Evolutionary conservation across 768 basidiomycete genomes (phyloP).

Genomic region (Mycena belliarum): DNA sequence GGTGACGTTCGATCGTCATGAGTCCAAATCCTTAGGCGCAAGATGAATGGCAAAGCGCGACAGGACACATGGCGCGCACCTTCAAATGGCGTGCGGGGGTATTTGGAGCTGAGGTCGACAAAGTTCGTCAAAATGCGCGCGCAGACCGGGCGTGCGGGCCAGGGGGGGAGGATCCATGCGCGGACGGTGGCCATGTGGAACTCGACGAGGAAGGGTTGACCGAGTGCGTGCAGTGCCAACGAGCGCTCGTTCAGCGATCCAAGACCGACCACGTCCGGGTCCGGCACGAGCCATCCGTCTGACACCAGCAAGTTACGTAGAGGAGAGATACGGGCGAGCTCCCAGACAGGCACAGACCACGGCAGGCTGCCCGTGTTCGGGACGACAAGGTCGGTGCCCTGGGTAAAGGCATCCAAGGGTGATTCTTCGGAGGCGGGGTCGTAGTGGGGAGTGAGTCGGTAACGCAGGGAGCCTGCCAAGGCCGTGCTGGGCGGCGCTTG

Average conservation of each 20-base stretch:
- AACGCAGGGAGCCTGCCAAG: constrained; percentile 19
- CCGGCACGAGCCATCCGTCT: neutral
- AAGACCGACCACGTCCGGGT: neutral
- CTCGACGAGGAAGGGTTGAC: constrained; percentile 8
- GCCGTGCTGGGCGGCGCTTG: constrained; percentile 2
- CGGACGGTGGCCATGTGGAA: constrained; percentile 5
- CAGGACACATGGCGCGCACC: neutral
- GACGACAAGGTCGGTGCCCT: constrained; percentile 18
- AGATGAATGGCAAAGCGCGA: neutral
- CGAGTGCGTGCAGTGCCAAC: constrained; percentile 8
- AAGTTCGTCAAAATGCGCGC: constrained; percentile 5
- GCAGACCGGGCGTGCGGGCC: neutral
- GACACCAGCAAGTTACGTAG: neutral
- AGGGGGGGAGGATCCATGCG: neutral
- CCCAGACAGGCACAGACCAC: constrained; percentile 13
- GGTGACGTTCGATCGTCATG: constrained; percentile 14
- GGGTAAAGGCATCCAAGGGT: constrained; percentile 11
- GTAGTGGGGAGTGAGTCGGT: constrained; percentile 19
- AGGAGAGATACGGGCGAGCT: neutral
- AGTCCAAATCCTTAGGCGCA: neutral
- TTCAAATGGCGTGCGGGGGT: neutral
- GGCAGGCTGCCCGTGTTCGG: constrained; percentile 5
- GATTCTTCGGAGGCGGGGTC: neutral
- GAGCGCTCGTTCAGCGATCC: neutral
- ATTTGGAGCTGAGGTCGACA: neutral